Conservation (phyloP, 2,329 filamentous ascomycete genomes). For the Hymenoscyphus salicellus region DNA sequence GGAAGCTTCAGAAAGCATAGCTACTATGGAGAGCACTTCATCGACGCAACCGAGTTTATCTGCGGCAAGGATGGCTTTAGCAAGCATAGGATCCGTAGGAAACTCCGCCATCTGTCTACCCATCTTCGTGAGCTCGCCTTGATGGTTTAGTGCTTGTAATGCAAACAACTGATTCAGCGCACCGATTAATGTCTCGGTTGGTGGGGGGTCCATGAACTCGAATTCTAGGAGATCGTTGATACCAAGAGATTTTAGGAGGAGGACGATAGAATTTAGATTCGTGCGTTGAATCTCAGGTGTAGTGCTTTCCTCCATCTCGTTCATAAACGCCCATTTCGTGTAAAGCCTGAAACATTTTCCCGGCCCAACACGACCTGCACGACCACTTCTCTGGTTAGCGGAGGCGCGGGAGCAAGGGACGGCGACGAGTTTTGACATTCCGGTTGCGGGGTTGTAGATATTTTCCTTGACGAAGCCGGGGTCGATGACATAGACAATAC, state of each 20-base stretch:
- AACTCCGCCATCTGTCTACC: slow-evolving; percentile 95
- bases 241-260: slow-evolving; percentile 83
- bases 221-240: slow-evolving; percentile 93
- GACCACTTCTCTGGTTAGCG: slow-evolving; percentile 87
- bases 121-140: slow-evolving; percentile 83
- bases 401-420: slow-evolving; percentile 89
- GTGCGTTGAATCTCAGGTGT: slow-evolving; percentile 91
- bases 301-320: slow-evolving; percentile 88
- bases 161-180: slow-evolving; percentile 90
- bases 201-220: slow-evolving; percentile 92
- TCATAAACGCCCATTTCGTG: slow-evolving; percentile 90
- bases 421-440: slow-evolving; percentile 88
- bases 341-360: slow-evolving; percentile 94
- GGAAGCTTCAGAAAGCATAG: slow-evolving; percentile 86
- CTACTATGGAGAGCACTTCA: slow-evolving; percentile 88
- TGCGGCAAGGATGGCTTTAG: slow-evolving; percentile 82
- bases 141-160: slow-evolving; percentile 82
- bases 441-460: slow-evolving; percentile 83
- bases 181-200: slow-evolving; percentile 82
- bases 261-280: slow-evolving; percentile 78
- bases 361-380: slow-evolving; percentile 86
- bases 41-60: slow-evolving; percentile 91
- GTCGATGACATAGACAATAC: slow-evolving; percentile 94
- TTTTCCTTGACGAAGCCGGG: slow-evolving; percentile 95
- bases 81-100: slow-evolving; percentile 86